Conservation (phyloP, 208 protist species). For the Wallacemonas collosoma region DNA sequence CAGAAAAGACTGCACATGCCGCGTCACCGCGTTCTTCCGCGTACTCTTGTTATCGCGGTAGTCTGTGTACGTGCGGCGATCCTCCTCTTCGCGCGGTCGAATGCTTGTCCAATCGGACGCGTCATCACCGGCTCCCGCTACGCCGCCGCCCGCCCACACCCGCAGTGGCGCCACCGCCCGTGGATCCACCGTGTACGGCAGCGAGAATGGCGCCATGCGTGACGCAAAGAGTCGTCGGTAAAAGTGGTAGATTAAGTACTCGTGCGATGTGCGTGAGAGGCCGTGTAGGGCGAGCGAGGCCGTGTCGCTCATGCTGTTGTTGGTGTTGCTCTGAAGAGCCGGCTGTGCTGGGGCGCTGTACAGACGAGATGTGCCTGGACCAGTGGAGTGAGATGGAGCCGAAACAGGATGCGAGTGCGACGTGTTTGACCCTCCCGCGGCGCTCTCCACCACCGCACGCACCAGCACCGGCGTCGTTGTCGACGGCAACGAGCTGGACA, state of each 20-base stretch:
- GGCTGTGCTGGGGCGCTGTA: no score
- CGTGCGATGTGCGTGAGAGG: constrained; percentile 10
- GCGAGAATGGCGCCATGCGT: constrained; percentile 72
- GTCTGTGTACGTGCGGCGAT: constrained; percentile 47
- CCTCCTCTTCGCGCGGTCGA: constrained; percentile 16
- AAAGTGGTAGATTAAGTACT: constrained; percentile 31
- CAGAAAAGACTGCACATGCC: constrained; percentile 41
- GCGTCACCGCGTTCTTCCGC: constrained; percentile 31
- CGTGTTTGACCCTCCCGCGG: background rate
- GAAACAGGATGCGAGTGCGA: constrained; percentile 10
- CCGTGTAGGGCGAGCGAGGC: background rate
- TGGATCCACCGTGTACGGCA: constrained; percentile 74
- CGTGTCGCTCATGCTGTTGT: constrained; percentile 7
- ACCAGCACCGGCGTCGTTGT: background rate
- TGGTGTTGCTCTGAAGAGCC: constrained; percentile 7
- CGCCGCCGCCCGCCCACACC: constrained; percentile 26
- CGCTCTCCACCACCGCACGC: background rate
- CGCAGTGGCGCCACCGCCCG: constrained; percentile 21
- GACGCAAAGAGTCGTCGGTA: constrained; percentile 58
- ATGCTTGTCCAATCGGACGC: constrained; percentile 28
- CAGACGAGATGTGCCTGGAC: background rate
- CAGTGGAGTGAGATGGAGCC: background rate
- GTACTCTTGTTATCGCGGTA: constrained; percentile 39
- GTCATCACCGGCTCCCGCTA: constrained; percentile 28
- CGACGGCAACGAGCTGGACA: constrained; percentile 1